Conservation (phyloP, 495 filamentous ascomycete genomes). For the Durotheca rogersii region DNA sequence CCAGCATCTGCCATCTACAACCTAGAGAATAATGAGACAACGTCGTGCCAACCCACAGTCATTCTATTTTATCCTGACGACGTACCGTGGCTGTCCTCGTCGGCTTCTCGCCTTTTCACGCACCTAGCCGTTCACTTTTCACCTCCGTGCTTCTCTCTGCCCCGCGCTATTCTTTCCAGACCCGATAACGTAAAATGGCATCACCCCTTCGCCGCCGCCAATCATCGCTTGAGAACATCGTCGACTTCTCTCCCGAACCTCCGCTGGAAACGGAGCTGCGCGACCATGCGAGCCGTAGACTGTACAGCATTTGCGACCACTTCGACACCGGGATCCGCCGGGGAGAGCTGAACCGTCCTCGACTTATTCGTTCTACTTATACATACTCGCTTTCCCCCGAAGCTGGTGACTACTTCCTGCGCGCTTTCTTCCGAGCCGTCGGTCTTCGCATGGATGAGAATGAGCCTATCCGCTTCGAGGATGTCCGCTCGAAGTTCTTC, state of each 20-base stretch:
- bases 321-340: constrained; percentile 11
- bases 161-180: neutral
- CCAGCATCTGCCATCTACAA: neutral
- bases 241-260: constrained; percentile 15
- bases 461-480: constrained; percentile 14
- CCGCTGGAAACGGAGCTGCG: constrained; percentile 18
- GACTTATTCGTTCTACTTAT: constrained; percentile 27
- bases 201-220: constrained; percentile 14
- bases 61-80: no score
- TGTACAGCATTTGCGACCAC: constrained; percentile 19
- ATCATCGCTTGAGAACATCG: constrained; percentile 18
- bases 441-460: constrained; percentile 13
- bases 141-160: neutral
- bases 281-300: constrained; percentile 13
- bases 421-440: constrained; percentile 20
- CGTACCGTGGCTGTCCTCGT: neutral
- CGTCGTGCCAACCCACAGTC: no score
- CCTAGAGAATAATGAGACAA: neutral
- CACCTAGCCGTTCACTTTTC: neutral
- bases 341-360: constrained; percentile 18
- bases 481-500: constrained; percentile 5
- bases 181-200: constrained; percentile 1
- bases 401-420: constrained; percentile 26
- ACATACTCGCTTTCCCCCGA: constrained; percentile 24
- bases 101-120: constrained; percentile 4